These are phyloP conservation scores for Teratosphaeria gauchensis DNA, from an alignment of 2,329 filamentous ascomycete genomes.

Conservation along the genomic window DNA sequence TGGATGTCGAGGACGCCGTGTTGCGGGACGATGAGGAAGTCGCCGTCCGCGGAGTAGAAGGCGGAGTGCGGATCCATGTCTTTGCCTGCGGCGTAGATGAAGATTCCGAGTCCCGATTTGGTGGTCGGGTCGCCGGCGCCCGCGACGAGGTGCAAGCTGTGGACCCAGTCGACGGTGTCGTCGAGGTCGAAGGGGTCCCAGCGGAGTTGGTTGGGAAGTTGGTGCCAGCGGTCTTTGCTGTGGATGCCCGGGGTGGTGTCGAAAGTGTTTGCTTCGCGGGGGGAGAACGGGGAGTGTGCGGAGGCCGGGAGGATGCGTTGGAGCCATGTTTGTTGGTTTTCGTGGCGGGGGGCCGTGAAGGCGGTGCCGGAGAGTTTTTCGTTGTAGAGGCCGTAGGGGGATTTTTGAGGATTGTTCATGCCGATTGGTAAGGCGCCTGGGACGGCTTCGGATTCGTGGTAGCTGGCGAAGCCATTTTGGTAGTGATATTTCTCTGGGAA, in stretches of 20 bases:
- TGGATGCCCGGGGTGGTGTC: slow-evolving; percentile 42
- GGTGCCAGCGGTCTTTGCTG: slow-evolving; percentile 51
- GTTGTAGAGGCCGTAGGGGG: slow-evolving; percentile 67
- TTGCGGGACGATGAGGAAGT: slow-evolving; percentile 57
- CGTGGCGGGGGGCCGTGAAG: slow-evolving; percentile 47
- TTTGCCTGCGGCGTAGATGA: slow-evolving; percentile 68
- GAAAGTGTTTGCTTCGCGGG: slow-evolving; percentile 39
- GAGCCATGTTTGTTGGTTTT: slow-evolving; percentile 51
- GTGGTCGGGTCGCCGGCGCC: slow-evolving; percentile 70
- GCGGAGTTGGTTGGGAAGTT: slow-evolving; percentile 71
- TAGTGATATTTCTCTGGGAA: slow-evolving; percentile 63
- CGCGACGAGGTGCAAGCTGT: slow-evolving; percentile 61
- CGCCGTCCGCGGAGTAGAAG: slow-evolving; percentile 72
- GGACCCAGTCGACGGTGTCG: slow-evolving; percentile 57
- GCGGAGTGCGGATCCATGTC: slow-evolving; percentile 66
- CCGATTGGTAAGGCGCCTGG: slow-evolving; percentile 63
- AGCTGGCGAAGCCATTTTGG: slow-evolving; percentile 66
- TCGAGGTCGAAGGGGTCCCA: slow-evolving; percentile 73
- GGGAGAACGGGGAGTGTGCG: slow-evolving; percentile 46
- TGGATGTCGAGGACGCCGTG: slow-evolving; percentile 57
- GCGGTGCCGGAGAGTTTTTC: slow-evolving; percentile 57
- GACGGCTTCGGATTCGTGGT: slow-evolving; percentile 74
- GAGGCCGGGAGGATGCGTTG: slow-evolving; percentile 50
- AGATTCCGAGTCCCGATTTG: slow-evolving; percentile 71
- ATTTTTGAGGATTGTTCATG: slow-evolving; percentile 75